These are phyloP conservation scores for Boletus edulis DNA, from an alignment of 768 basidiomycete species.

Conservation along the genomic window DNA sequence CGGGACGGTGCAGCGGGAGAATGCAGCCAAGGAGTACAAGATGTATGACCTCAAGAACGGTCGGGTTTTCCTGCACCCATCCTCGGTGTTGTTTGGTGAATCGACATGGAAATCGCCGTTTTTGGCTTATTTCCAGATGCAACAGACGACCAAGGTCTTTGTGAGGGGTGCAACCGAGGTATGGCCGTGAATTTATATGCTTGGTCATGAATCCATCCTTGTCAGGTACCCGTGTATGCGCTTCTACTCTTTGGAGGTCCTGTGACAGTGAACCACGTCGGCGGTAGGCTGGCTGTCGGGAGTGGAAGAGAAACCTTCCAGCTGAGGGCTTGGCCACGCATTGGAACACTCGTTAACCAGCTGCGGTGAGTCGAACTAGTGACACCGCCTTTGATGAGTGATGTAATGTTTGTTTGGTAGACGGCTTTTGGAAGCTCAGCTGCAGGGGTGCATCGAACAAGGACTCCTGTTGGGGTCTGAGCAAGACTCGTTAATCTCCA, in stretches of 20 bases:
- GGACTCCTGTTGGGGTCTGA: slow-evolving; percentile 47
- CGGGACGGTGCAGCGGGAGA: slow-evolving; percentile 82
- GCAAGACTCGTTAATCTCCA: slow-evolving; percentile 52
- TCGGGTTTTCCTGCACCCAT: slow-evolving; percentile 81
- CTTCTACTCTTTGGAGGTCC: slow-evolving; percentile 81
- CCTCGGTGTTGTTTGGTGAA: slow-evolving; percentile 73
- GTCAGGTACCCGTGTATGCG: slow-evolving; percentile 82
- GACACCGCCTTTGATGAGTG: not conserved
- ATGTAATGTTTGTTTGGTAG: slow-evolving; percentile 33
- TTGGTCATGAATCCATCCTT: not conserved
- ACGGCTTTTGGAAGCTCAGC: slow-evolving; percentile 65
- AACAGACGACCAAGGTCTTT: slow-evolving; percentile 80
- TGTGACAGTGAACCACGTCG: slow-evolving; percentile 75
- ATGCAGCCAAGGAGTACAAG: slow-evolving; percentile 80
- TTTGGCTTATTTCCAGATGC: slow-evolving; percentile 80
- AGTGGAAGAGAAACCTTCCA: slow-evolving; percentile 53
- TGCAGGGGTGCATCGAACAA: slow-evolving; percentile 62
- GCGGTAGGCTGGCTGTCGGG: slow-evolving; percentile 69
- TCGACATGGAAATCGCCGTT: slow-evolving; percentile 76
- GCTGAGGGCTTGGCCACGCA: slow-evolving; percentile 83
- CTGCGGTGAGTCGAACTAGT: slow-evolving; percentile 52
- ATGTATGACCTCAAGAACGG: slow-evolving; percentile 64
- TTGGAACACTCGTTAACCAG: slow-evolving; percentile 87
- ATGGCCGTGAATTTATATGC: slow-evolving; percentile 9
- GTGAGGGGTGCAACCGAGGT: slow-evolving; percentile 88